Evolutionary conservation across 73 alveolate genomes (phyloP).

Genomic region (Diophrys appendiculata): DNA sequence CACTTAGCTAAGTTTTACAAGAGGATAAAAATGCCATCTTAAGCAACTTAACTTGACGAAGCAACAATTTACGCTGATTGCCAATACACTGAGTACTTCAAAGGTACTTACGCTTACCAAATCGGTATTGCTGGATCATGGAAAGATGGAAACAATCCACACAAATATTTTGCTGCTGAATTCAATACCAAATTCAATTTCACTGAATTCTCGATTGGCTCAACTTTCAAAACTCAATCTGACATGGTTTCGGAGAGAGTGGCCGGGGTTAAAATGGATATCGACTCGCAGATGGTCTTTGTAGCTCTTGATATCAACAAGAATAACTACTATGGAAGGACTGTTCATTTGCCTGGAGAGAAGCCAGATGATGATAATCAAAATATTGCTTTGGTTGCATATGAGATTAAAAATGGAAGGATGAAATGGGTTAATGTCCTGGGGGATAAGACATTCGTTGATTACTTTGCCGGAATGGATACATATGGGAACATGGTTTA

Average conservation of each 20-base stretch:
- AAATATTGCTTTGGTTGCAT: constrained; percentile 53
- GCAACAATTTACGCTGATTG: constrained; percentile 43
- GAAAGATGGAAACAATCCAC: constrained; percentile 11
- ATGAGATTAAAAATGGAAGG: constrained; percentile 32
- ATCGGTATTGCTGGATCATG: constrained; percentile 57
- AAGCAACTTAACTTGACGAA: not conserved
- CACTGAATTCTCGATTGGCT: constrained; percentile 36
- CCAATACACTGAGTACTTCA: constrained; percentile 12
- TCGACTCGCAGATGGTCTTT: constrained; percentile 22
- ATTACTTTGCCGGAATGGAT: constrained; percentile 39
- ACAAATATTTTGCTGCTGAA: constrained; percentile 28
- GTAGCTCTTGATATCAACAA: constrained; percentile 43
- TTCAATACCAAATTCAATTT: constrained; percentile 50
- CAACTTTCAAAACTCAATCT: constrained; percentile 3
- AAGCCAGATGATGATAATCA: constrained; percentile 34
- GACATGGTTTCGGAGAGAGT: constrained; percentile 31
- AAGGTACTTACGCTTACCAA: constrained; percentile 18
- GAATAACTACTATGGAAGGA: constrained; percentile 26
- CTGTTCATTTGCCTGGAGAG: constrained; percentile 42
- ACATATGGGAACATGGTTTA: constrained; percentile 21
- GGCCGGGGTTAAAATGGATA: constrained; percentile 46
- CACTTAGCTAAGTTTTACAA: constrained; percentile 9
- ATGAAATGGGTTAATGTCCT: constrained; percentile 44
- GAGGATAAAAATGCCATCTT: constrained; percentile 5
- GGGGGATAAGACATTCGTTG: constrained; percentile 39